Evolutionary conservation across 2,329 filamentous ascomycete genomes (phyloP).

Genomic region (Arthroderma sp.): DNA sequence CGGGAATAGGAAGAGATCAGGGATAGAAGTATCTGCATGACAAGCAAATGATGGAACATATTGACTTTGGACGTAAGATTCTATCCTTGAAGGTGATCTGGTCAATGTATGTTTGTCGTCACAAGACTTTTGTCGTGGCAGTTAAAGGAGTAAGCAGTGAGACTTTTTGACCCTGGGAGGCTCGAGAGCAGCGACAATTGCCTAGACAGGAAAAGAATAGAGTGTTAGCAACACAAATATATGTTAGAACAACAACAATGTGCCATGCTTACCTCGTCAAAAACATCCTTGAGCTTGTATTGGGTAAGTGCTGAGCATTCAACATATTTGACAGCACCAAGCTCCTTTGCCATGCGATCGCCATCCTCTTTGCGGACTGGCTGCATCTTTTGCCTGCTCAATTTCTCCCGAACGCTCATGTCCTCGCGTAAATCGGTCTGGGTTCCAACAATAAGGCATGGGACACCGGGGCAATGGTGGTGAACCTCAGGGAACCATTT

Average conservation of each 20-base stretch:
- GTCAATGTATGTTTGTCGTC: too few relatives aligned
- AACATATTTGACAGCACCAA: conserved; percentile 97
- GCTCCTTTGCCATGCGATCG: conserved; percentile 88
- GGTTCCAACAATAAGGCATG: conserved; percentile 93
- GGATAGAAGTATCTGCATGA: too few relatives aligned
- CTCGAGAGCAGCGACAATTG: conserved; percentile 89
- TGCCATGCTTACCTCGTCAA: conserved; percentile 68
- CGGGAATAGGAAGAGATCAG: too few relatives aligned
- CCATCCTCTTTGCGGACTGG: conserved; percentile 87
- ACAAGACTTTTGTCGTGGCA: too few relatives aligned
- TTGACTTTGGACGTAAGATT: too few relatives aligned
- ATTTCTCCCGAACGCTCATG: conserved; percentile 72
- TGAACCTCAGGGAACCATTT: conserved; percentile 99
- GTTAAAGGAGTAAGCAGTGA: neutral
- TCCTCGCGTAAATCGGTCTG: conserved; percentile 95
- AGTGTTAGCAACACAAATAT: conserved; percentile 12
- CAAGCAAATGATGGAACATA: too few relatives aligned
- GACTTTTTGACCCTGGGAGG: conserved; percentile 39
- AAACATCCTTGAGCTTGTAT: conserved; percentile 97
- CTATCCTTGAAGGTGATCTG: too few relatives aligned
- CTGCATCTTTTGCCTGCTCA: conserved; percentile 89
- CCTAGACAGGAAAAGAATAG: conserved; percentile 38
- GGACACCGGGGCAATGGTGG: conserved; percentile 95
- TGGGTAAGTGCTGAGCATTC: conserved; percentile 97
- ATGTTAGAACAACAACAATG: neutral